Evolutionary conservation across 2,329 filamentous ascomycete species (phyloP), one percentile per base, ranked within the genome.

Genomic region (Orbilia oligospora): DNA sequence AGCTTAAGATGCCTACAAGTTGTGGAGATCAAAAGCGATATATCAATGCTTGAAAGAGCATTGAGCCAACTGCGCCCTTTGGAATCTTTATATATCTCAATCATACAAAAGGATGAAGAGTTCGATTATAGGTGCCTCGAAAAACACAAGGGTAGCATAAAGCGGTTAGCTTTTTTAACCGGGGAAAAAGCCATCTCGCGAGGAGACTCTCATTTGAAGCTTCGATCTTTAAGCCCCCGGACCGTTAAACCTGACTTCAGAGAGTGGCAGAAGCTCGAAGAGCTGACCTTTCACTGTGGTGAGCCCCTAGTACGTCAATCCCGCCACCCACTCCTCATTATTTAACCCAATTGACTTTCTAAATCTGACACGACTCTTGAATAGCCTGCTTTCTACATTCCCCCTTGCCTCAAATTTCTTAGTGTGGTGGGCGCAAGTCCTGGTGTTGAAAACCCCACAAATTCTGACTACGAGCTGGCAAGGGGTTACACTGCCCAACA

Each of bases 1-100:
- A 70, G 16, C 38, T 22, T 70, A 22, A 36, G 36, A 18, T 70
- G 55, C 36, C 18, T 70, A 38, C 67, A 36, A 24, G 22, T 53
- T 4, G 49, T 70, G 6, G 51, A 49, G 8, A 18, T 33, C 12
- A 2, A 16, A 0, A 36, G 46, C 12, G 16, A 53, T 41, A 67
- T 67, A 16, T 30, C 24, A 22, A 12, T 53, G n/a, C 18, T 67
- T 14, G 46, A 41, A 20, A 14, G 18, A 8, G 20, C 48, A 9
- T 30, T 67, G n/a, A 20, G 3, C 5, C 14, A 55, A 6, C 46
- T 67, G 0, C 30, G n/a, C 2, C 30, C 30, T 2, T 41, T 61
- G 14, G n/a, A 41, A 16, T 30, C 55, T 0, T 36, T 61, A 41
- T 61, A 61, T 41, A 41, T 61, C 6, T 6, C 30, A 38, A 61